Conservation (phyloP, 352 stramenopile genomes). For the Phytophthora hibernalis region DNA sequence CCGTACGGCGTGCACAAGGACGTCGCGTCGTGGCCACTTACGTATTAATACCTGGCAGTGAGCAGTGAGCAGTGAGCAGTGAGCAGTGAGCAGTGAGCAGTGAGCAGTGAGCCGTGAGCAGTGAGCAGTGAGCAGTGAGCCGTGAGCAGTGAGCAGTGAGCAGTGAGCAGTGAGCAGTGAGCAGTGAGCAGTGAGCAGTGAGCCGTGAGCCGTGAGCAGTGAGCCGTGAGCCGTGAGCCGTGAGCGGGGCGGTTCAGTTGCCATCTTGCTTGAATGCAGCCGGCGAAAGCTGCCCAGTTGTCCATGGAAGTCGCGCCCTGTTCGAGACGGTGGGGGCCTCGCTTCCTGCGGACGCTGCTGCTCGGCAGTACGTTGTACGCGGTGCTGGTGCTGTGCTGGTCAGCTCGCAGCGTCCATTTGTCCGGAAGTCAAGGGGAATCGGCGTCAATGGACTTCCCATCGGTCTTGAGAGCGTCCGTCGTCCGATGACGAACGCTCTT, state of each 20-base stretch:
- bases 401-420: constrained; percentile 23
- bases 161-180: too few relatives aligned
- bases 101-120: too few relatives aligned
- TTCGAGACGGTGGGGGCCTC: constrained; percentile 7
- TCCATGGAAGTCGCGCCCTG: neutral
- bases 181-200: too few relatives aligned
- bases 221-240: too few relatives aligned
- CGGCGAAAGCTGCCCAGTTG: constrained; percentile 7
- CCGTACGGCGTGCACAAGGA: neutral
- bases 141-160: too few relatives aligned
- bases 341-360: constrained; percentile 20
- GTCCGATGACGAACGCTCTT: constrained; percentile 17
- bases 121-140: too few relatives aligned
- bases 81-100: too few relatives aligned
- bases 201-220: too few relatives aligned
- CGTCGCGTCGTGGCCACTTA: constrained; percentile 6
- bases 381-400: constrained; percentile 17
- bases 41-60: neutral
- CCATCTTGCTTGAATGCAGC: constrained; percentile 7
- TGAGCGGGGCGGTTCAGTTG: neutral
- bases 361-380: constrained; percentile 25
- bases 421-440: constrained; percentile 13
- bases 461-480: constrained; percentile 19
- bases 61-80: too few relatives aligned
- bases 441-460: constrained; percentile 2